Percentiles rank a stretch among this genome's conserved stretches.
These are phyloP conservation scores for Xylariales sp. DNA, from an alignment of 2,329 filamentous ascomycete genomes.

Conservation along the genomic window DNA sequence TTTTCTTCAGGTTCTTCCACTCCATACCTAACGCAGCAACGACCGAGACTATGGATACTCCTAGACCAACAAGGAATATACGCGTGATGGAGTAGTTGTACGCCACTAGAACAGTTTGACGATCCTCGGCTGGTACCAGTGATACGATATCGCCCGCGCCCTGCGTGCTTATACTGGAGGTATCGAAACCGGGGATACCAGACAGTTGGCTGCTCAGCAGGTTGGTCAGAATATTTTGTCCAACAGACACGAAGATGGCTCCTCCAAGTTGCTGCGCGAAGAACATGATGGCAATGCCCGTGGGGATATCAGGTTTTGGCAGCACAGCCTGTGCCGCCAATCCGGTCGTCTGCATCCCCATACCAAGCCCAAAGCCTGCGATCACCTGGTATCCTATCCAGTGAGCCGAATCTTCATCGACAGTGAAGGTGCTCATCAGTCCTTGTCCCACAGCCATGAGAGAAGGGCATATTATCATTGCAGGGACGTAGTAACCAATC, in stretches of 20 bases:
- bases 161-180: slow-evolving; percentile 25
- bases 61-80: slow-evolving; percentile 53
- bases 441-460: slow-evolving; percentile 50
- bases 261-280: slow-evolving; percentile 43
- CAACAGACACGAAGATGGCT: slow-evolving; percentile 40
- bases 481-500: slow-evolving; percentile 56
- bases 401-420: slow-evolving; percentile 38
- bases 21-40: slow-evolving; percentile 49
- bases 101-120: slow-evolving; percentile 44
- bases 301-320: slow-evolving; percentile 36
- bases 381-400: slow-evolving; percentile 61
- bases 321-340: slow-evolving; percentile 47
- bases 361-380: slow-evolving; percentile 53
- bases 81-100: slow-evolving; percentile 53
- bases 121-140: slow-evolving; percentile 37
- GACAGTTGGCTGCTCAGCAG: slow-evolving; percentile 25
- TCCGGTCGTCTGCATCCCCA: slow-evolving; percentile 53
- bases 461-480: slow-evolving; percentile 47
- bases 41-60: slow-evolving; percentile 42
- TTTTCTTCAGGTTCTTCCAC: slow-evolving; percentile 56
- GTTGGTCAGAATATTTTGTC: slow-evolving; percentile 31
- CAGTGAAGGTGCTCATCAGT: slow-evolving; percentile 51
- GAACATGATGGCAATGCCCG: slow-evolving; percentile 38
- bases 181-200: slow-evolving; percentile 27
- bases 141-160: slow-evolving; percentile 48